Conservation (phyloP, 208 protist species). For the Naegleria gruberi region DNA sequence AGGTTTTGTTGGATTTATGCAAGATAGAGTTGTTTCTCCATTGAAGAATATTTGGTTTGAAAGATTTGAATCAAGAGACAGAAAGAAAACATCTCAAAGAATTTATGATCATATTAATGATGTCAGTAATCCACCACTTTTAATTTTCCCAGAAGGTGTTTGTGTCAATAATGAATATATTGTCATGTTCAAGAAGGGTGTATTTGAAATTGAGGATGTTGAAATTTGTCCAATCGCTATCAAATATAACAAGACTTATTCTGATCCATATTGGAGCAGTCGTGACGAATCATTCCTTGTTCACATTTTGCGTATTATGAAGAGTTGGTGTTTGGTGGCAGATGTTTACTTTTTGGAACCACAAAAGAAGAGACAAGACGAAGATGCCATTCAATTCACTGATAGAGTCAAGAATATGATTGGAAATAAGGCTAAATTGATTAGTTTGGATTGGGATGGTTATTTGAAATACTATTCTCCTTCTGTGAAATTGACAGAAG, state of each 20-base stretch:
- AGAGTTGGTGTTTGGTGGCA: slow-evolving; percentile 29
- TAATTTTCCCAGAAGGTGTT: slow-evolving; percentile 42
- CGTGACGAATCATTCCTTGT: slow-evolving; percentile 23
- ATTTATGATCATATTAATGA: slow-evolving; percentile 25
- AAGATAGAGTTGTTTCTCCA: slow-evolving; percentile 24
- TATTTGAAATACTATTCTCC: slow-evolving; percentile 28
- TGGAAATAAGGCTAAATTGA: background rate
- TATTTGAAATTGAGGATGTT: slow-evolving; percentile 39
- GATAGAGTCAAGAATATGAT: slow-evolving; percentile 11
- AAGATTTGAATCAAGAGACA: slow-evolving; percentile 29
- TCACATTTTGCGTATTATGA: slow-evolving; percentile 28
- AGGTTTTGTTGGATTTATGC: slow-evolving; percentile 39
- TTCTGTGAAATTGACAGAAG: slow-evolving; percentile 6
- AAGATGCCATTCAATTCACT: background rate
- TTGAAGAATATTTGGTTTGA: slow-evolving; percentile 41
- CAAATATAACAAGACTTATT: slow-evolving; percentile 34
- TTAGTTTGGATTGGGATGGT: slow-evolving; percentile 18
- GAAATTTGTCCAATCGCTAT: slow-evolving; percentile 41
- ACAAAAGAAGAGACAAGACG: background rate
- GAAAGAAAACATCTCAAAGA: background rate
- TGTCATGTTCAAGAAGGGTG: slow-evolving; percentile 45
- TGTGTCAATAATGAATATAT: slow-evolving; percentile 45
- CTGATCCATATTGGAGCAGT: slow-evolving; percentile 36
- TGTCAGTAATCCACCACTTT: slow-evolving; percentile 21
- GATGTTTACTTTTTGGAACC: slow-evolving; percentile 34